Evolutionary conservation across 345 rosid species (phyloP), one percentile per base, ranked within the genome.

Genomic region (Gossypium stocksii): DNA sequence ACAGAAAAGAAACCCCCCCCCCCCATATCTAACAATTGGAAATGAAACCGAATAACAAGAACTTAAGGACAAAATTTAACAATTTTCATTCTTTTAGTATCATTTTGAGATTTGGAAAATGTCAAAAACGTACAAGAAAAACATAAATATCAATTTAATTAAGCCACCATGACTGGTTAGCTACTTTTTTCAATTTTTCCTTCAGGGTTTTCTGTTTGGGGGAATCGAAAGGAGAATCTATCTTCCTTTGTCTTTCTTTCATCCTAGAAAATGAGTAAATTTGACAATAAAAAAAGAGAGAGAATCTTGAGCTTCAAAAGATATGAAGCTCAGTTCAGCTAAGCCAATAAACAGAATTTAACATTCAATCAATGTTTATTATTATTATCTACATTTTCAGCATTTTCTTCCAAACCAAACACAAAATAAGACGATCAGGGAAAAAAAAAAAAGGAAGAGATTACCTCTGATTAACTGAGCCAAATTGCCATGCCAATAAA

Each of bases 391-490:
- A 9, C 13, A 8, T 51, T 51, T 69, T 29, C 7, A 13, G 73
- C 12, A 70, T n/a, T 27, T 70, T 53, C 74, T 71, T 53, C 22
- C n/a, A 53, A 71, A 34, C 51, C 74, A 71, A 54, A 23, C 51
- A n/a, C 29, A 71, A n/a, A 70, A 54, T 29, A 41, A 11, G 41
- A 73, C 22, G 27, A 59, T 15, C 4, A 54, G 38, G 38, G 4
- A 29, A 1, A 71, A 70, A 76, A 51, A 72, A 34, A 27, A 34
- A 34, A 34, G 41, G 7, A 34, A 5, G 41, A 34, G 7, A 34
- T 83, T 77, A 92, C 98, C 93, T 83, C 82, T 82, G 53, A 92
- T 86, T 84, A 88, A 92, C 56, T 88, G 86, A 38, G 89, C 82
- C 68, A 94, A 87, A 79, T 89, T 90, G 67, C 89, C 97, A 70